A percentile compares a stretch with the other conserved stretches of the same genome.
Conservation (phyloP, 2,329 filamentous ascomycete genomes). For the Alternaria burnsii region DNA sequence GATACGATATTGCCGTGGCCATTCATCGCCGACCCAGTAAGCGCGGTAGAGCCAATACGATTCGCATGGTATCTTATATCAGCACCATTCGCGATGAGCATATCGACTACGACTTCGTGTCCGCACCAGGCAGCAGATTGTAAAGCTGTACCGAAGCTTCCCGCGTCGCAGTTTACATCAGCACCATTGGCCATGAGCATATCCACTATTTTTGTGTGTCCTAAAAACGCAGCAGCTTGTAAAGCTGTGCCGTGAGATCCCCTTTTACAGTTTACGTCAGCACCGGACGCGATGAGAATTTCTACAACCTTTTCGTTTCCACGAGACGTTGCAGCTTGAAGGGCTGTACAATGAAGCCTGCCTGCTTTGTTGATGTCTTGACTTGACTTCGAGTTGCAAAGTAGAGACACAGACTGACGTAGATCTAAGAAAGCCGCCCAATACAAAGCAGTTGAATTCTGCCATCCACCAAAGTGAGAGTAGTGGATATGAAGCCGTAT, state of each 20-base stretch:
- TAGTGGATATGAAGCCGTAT: rapidly evolving
- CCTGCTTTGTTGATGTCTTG: neutral
- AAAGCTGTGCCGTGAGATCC: neutral
- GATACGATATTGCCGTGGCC: neutral
- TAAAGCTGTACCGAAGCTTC: neutral
- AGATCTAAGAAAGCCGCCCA: neutral
- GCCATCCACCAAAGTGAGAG: neutral
- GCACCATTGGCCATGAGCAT: neutral
- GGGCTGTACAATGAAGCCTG: neutral
- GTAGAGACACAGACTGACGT: neutral
- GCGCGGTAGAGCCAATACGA: neutral
- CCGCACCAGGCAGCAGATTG: neutral
- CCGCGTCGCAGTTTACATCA: neutral
- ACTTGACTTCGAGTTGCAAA: neutral
- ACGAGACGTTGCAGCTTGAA: neutral
- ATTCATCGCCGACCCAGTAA: neutral
- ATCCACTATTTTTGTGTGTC: neutral
- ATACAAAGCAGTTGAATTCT: neutral
- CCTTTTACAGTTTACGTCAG: neutral
- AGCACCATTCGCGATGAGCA: neutral
- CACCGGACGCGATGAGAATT: neutral
- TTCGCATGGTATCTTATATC: neutral
- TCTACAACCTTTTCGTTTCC: neutral
- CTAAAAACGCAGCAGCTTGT: neutral
- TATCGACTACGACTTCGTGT: neutral